Base-by-base conservation (phyloP, 441 rosid species). In the Pelargonium fulgidum region DNA sequence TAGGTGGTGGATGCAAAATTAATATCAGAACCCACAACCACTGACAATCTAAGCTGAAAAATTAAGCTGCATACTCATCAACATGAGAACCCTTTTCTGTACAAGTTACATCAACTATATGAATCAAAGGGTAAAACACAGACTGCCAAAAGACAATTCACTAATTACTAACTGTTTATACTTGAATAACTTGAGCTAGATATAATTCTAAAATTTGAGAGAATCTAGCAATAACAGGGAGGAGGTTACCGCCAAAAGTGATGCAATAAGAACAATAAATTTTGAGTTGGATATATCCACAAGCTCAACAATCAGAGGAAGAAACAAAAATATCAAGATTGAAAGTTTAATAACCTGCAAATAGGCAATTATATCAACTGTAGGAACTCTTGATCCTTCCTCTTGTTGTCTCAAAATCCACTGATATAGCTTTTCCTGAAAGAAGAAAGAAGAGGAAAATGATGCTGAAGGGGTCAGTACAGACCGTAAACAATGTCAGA, bases 341-440 rank as follows among this genome's bases (percentile, higher is more conserved):
- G 26, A 13, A 71, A 71, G 70, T 3, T 33, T 61, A 52, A 52
- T 64, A 66, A 85, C 89, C 92, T 87, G 92, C 74, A 85, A 80
- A 72, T 87, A 84, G 36, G 86, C 63, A 64, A 80, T 68, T 64
- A 87, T 77, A 65, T 87, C 92, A 39, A 67, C 65, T 4, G 85
- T 85, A 20, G 89, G 50, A 61, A 77, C 79, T 79, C 85, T 81
- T 29, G 82, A 76, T 72, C 89, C 89, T 75, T 82, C 85, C 70
- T 85, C 86, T 78, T 82, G 81, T 74, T 85, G 81, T 70, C 86
- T 81, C 81, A 85, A 70, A 64, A 87, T 81, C 89, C 88, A 87
- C 19, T 85, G 89, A 68, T 80, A 82, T 48, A 87, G 80, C 66
- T 87, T 87, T 76, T 87, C 92, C 92, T 87, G 66, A 29, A 16